Evolutionary conservation across 495 filamentous ascomycete species (phyloP).

Genomic region (Trypethelium eluteriae): DNA sequence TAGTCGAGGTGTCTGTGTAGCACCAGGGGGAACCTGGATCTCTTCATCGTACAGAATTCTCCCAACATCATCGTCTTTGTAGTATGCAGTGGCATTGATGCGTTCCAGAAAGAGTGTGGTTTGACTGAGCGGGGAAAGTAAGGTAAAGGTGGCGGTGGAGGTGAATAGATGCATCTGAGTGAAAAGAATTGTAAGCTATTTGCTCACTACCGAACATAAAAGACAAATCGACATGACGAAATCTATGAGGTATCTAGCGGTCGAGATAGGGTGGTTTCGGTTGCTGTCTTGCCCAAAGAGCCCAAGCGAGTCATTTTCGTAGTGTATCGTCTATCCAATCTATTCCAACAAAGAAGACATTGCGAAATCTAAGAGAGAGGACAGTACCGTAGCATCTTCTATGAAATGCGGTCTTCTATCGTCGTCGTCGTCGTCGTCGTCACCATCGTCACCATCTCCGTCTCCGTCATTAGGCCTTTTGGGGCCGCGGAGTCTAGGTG

Average conservation of each 20-base stretch:
- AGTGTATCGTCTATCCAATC: background rate
- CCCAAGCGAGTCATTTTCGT: background rate
- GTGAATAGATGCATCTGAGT: slow-evolving; percentile 67
- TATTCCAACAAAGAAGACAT: slow-evolving; percentile 4
- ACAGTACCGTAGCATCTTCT: slow-evolving; percentile 66
- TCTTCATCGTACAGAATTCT: slow-evolving; percentile 63
- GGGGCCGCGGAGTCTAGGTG: slow-evolving; percentile 56
- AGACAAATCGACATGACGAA: slow-evolving; percentile 9
- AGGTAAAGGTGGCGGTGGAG: slow-evolving; percentile 75
- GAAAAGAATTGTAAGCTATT: background rate
- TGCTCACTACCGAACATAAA: background rate
- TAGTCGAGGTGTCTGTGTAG: slow-evolving; percentile 58
- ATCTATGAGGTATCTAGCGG: background rate
- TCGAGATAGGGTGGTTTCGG: background rate
- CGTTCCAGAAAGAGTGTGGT: slow-evolving; percentile 66
- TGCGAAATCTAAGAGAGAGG: slow-evolving; percentile 8
- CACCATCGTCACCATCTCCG: slow-evolving; percentile 40
- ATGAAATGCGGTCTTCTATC: slow-evolving; percentile 55
- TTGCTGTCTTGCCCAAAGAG: background rate
- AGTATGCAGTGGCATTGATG: slow-evolving; percentile 76
- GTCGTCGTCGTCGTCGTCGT: slow-evolving; percentile 41
- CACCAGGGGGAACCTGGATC: slow-evolving; percentile 65
- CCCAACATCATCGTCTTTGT: slow-evolving; percentile 71
- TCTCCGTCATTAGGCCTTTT: slow-evolving; percentile 39
- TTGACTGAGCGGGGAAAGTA: slow-evolving; percentile 66